Evolutionary conservation across 1,284 basidiomycete genomes (phyloP).

Genomic region (Cronartium quercuum): DNA sequence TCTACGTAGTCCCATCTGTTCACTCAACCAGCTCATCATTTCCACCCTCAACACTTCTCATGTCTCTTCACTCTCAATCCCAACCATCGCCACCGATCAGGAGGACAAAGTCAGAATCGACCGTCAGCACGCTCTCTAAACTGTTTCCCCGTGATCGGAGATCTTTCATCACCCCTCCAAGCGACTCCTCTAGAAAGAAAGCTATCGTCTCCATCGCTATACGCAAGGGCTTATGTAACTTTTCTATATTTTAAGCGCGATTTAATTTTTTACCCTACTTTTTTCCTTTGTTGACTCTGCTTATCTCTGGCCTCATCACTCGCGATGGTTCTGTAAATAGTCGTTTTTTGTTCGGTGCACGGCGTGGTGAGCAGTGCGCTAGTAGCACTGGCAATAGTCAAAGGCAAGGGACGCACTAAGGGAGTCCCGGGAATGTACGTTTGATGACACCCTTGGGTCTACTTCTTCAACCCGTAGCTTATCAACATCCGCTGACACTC

Average conservation of each 20-base stretch:
- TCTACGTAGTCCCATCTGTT: no score
- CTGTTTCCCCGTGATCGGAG: constrained; percentile 11
- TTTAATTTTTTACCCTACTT: background rate
- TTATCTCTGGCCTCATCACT: background rate
- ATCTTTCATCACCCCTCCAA: constrained; percentile 27
- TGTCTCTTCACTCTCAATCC: no score
- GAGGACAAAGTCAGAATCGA: background rate
- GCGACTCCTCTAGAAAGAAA: constrained; percentile 6
- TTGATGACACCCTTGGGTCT: background rate
- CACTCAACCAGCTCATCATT: no score
- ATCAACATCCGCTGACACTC: background rate
- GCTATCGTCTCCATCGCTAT: constrained; percentile 31
- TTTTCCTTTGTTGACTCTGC: background rate
- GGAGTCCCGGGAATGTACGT: background rate
- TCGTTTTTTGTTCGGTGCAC: constrained; percentile 34
- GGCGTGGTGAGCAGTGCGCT: constrained; percentile 12
- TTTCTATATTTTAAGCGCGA: background rate
- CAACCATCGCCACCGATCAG: background rate
- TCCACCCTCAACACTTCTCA: no score
- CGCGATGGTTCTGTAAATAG: background rate
- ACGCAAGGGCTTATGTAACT: constrained; percentile 31
- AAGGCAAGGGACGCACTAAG: background rate
- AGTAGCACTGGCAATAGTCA: constrained; percentile 20
- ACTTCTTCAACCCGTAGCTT: background rate
- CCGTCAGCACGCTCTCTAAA: background rate